Percentiles rank a stretch among this genome's conserved stretches.
phyloP scores from a whole-genome alignment of 768 basidiomycete species.

The Ramaria rubella region DNA sequence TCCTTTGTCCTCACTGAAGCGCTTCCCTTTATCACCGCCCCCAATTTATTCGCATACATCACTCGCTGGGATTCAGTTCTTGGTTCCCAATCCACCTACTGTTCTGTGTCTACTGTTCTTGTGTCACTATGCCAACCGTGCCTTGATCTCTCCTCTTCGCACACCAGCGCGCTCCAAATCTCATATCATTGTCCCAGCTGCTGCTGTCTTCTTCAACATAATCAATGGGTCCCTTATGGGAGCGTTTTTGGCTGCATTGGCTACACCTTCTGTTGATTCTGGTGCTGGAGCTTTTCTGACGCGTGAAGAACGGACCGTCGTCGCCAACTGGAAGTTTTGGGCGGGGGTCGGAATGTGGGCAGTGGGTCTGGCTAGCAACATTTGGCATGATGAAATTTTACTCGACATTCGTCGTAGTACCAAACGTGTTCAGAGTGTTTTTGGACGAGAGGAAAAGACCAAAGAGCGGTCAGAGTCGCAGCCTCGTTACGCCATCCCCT shows the following conservation, averaged over 20 bases:
- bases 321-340: constrained; percentile 42
- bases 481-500: constrained; percentile 74
- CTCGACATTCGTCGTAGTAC: constrained; percentile 71
- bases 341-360: constrained; percentile 61
- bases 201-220: constrained; percentile 58
- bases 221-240: constrained; percentile 69
- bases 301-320: constrained; percentile 22
- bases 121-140: constrained; percentile 78
- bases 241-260: constrained; percentile 57
- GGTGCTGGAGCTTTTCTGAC: constrained; percentile 18
- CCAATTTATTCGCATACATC: constrained; percentile 18
- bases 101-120: constrained; percentile 56
- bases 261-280: constrained; percentile 38
- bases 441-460: constrained; percentile 29
- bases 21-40: constrained; percentile 20
- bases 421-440: constrained; percentile 26
- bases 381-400: constrained; percentile 87
- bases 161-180: constrained; percentile 73
- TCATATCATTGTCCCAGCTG: constrained; percentile 57
- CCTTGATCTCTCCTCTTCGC: constrained; percentile 70
- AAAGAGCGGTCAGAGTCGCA: constrained; percentile 26
- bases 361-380: constrained; percentile 68
- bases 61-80: background rate
- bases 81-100: constrained; percentile 32
- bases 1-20: constrained; percentile 17